Evolutionary conservation across 73 alveolate species (phyloP).

Genomic region (Breviolum minutum): DNA sequence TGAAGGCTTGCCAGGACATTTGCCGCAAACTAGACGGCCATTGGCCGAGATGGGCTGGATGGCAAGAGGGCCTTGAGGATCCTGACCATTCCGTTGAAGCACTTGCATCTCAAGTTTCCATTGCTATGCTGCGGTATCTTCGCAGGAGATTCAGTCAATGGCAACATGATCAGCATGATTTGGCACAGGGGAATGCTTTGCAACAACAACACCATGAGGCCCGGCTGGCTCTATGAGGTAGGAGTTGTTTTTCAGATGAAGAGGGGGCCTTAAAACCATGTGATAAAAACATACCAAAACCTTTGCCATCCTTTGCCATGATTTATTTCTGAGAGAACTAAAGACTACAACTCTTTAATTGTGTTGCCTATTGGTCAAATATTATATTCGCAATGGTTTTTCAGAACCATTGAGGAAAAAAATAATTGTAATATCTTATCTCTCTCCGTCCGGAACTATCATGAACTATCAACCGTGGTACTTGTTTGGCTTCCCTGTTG

Average conservation of each 20-base stretch:
- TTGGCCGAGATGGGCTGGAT: slow-evolving; percentile 52
- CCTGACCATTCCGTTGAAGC: slow-evolving; percentile 8
- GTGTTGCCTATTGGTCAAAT: too few relatives aligned
- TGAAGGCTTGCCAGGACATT: not conserved
- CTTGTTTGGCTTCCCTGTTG: too few relatives aligned
- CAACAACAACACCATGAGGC: not conserved
- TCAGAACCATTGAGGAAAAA: not conserved
- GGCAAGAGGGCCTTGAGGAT: slow-evolving; percentile 67
- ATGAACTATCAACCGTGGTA: not conserved
- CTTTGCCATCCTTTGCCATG: not conserved
- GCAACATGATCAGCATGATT: not conserved
- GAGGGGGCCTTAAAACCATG: not conserved
- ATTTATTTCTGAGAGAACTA: too few relatives aligned
- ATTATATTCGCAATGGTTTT: too few relatives aligned
- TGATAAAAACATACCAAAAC: not conserved
- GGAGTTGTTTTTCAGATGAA: not conserved
- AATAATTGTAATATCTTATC: not conserved
- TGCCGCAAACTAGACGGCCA: slow-evolving; percentile 15
- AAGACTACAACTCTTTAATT: not conserved
- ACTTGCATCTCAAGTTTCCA: not conserved
- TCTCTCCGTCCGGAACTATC: not conserved
- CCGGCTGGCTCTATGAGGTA: not conserved
- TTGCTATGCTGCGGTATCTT: slow-evolving; percentile 2
- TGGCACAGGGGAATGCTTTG: not conserved
- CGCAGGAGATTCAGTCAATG: slow-evolving; percentile 49